phyloP scores from a whole-genome alignment of 257 asterid species.

The Gardenia jasminoides region DNA sequence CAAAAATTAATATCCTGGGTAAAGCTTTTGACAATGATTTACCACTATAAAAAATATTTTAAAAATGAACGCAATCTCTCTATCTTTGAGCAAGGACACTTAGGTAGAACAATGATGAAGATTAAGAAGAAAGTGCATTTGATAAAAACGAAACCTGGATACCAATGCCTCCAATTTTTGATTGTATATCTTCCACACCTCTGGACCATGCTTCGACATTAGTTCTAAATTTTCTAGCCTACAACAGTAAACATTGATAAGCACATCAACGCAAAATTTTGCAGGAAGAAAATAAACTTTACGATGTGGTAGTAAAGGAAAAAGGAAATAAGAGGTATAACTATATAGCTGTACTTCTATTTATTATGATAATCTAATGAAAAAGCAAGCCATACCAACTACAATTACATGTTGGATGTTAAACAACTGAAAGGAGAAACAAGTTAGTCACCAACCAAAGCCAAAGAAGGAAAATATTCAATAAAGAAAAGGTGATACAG shows the following conservation, averaged over 20 bases:
- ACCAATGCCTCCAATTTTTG: conserved; percentile 74
- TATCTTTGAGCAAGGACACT: neutral
- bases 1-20: neutral
- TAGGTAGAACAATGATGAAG: neutral
- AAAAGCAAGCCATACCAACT: neutral
- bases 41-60: neutral
- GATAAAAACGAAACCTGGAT: conserved; percentile 50
- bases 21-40: neutral
- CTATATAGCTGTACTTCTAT: neutral
- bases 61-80: too few species aligned
- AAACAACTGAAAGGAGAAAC: neutral
- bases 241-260: conserved; percentile 6
- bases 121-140: neutral
- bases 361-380: neutral
- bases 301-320: neutral
- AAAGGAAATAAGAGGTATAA: neutral
- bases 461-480: neutral
- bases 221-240: conserved; percentile 96
- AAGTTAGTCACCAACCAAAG: neutral
- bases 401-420: neutral
- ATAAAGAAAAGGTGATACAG: neutral
- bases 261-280: neutral
- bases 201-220: conserved; percentile 92
- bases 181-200: conserved; percentile 85
- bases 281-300: neutral